Conservation (phyloP, 768 basidiomycete genomes). For the Lactarius akahatsu region DNA sequence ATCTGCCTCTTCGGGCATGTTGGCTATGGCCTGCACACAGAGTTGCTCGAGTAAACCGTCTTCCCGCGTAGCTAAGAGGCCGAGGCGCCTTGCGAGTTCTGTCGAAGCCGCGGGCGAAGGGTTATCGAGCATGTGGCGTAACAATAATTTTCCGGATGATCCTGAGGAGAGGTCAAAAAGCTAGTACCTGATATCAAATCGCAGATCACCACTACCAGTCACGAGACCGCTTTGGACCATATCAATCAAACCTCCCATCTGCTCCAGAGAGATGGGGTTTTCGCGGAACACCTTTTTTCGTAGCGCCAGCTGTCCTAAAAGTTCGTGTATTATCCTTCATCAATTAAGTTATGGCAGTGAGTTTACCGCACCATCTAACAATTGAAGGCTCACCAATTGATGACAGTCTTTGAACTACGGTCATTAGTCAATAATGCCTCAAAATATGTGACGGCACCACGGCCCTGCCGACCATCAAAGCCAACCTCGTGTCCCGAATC, state of each 20-base stretch:
- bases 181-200: constrained; percentile 1
- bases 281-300: constrained; percentile 55
- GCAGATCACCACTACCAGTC: constrained; percentile 52
- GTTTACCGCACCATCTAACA: not conserved
- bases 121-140: constrained; percentile 66
- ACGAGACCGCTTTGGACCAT: constrained; percentile 63
- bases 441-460: constrained; percentile 74
- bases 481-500: constrained; percentile 63
- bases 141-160: constrained; percentile 72
- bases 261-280: constrained; percentile 57
- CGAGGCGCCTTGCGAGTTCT: constrained; percentile 50
- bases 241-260: constrained; percentile 77
- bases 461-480: constrained; percentile 54
- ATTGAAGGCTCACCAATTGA: constrained; percentile 70
- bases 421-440: constrained; percentile 64
- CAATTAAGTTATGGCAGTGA: not conserved
- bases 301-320: constrained; percentile 73
- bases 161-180: constrained; percentile 44
- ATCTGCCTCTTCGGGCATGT: constrained; percentile 63
- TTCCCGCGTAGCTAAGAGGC: constrained; percentile 44
- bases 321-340: constrained; percentile 82
- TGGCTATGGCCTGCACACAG: constrained; percentile 63
- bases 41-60: constrained; percentile 47
- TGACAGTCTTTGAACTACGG: constrained; percentile 65
- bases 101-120: constrained; percentile 39